Base-by-base conservation (phyloP, 2,329 filamentous ascomycete genomes). In the Zasmidium cellare region DNA sequence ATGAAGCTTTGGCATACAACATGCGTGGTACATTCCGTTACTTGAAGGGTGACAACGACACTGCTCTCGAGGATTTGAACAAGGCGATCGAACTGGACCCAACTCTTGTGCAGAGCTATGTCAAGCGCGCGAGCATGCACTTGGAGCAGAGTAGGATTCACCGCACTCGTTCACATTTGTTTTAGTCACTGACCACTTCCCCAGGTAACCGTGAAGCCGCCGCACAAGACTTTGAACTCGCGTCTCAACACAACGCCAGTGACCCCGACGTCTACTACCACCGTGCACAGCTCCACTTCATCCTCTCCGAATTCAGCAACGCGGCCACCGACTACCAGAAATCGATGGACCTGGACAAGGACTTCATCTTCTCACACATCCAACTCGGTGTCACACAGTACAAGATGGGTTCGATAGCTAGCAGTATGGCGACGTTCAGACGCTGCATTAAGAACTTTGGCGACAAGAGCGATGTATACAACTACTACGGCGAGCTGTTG, bases 221-320 rank as follows among this genome's bases (percentile, higher is more conserved):
- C 45, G 88, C 91, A 59, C 84, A 87, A 59, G 93, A 97, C 76
- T 97, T 99, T 70, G 88, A 89, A 64, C 84, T 88, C 68, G 94
- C 94, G 35, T 85, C 96, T 68, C 82, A 85, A 67, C 89, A 96
- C 75, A 92, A 97, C 79, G 83, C 86, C 67, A 84, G 89, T 55
- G 94, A 99, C 71, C 93, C 94, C 6, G 94, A 99, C 72, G 96
- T 99, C 74, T 99, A 92, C 84, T 99, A 99, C 81, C 94, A 99
- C 82, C 92, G 94, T 62, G 94, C 94, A 14, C 94, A 99, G 77
- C 86, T 97, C 20, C 92, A 97, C 80, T 99, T 99, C 79, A 97
- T 99, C 77, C 91, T 96, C 69, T 87, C 88, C 56, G 93, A 97
- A 74, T 96, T 96, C 67, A 86, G 88, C 56, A 91, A 96, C 67